Evolutionary conservation across 495 filamentous ascomycete genomes (phyloP).

Genomic region (Podospora pseudoanserina): DNA sequence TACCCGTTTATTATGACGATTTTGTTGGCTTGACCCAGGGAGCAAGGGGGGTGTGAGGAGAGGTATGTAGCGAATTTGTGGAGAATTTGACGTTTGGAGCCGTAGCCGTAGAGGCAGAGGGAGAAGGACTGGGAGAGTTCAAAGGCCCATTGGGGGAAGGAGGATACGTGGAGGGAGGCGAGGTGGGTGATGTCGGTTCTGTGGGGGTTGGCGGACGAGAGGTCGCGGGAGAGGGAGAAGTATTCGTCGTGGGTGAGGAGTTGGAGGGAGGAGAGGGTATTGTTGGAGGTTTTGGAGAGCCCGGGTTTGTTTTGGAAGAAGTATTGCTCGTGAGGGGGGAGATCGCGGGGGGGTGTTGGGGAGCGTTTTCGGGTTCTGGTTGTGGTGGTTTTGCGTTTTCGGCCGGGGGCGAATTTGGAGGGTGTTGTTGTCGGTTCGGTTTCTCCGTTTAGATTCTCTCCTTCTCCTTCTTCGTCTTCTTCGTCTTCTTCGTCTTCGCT

Average conservation of each 20-base stretch:
- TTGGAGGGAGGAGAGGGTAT: slow-evolving; percentile 69
- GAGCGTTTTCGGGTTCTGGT: slow-evolving; percentile 56
- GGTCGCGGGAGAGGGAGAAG: slow-evolving; percentile 64
- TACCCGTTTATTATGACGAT: slow-evolving; percentile 92
- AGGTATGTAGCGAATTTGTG: slow-evolving; percentile 73
- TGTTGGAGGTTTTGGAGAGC: slow-evolving; percentile 76
- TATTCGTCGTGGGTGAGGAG: slow-evolving; percentile 89
- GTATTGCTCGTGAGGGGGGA: slow-evolving; percentile 85
- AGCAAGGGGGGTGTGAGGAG: slow-evolving; percentile 38
- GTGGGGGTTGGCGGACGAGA: slow-evolving; percentile 60
- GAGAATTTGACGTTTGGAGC: slow-evolving; percentile 76
- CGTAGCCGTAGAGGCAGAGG: slow-evolving; percentile 88
- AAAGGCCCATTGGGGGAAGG: slow-evolving; percentile 89
- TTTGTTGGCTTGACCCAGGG: slow-evolving; percentile 37
- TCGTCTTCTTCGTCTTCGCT: slow-evolving; percentile 50
- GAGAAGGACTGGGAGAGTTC: slow-evolving; percentile 88
- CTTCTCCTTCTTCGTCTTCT: slow-evolving; percentile 39
- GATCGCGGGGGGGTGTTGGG: slow-evolving; percentile 71
- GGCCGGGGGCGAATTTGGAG: slow-evolving; percentile 51
- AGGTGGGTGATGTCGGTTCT: slow-evolving; percentile 66
- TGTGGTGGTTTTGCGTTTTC: slow-evolving; percentile 24
- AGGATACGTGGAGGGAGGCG: slow-evolving; percentile 68
- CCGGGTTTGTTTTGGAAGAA: slow-evolving; percentile 89
- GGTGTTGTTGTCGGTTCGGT: slow-evolving; percentile 42
- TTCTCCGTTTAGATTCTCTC: slow-evolving; percentile 29